Base-by-base conservation (phyloP, 2,329 filamentous ascomycete genomes). In the Colletotrichum aenigma region DNA sequence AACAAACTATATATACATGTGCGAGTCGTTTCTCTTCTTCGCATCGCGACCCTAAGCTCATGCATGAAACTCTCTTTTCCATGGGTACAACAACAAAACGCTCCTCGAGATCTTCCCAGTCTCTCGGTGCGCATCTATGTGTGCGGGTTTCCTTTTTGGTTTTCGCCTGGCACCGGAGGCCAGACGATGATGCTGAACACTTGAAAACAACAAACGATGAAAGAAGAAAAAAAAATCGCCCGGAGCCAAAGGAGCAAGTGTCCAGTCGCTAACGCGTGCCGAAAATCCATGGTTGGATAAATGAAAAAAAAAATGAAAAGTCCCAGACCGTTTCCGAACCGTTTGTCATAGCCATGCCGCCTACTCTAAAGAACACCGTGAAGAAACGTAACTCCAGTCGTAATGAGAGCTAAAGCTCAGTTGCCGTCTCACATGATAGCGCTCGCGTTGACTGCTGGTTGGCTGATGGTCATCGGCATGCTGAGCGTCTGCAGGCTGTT, bases 401-500 rank as follows among this genome's bases (percentile, higher is more conserved):
- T 75, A 66, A 74, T 61, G 65, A 74, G 74, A 76, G 55, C 69
- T 28, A 34, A 30, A 72, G 62, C 69, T 70, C 74, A 30, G 30
- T 61, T 43, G 70, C 66, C 71, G 66, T 66, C 56, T 84, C 83
- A 87, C 84, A 89, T 87, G 81, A 89, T 84, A 69, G 85, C 86
- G 43, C 85, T 85, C 2, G 87, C 85, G 77, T 87, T 86, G 77
- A 87, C 83, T 74, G 87, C 84, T 62, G 90, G 89, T 70, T 90
- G 88, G 84, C 90, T 92, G 79, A 92, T 90, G 16, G 89, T 90
- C 90, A 92, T 92, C 21, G 91, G 90, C 90, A 92, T 91, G 85
- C 90, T 91, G 70, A 92, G 86, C 60, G 90, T 91, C 81, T 92
- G 90, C 73, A 92, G 86, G 80, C 87, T 90, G 85, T 91, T 91